Percentiles rank a stretch among this genome's conserved stretches.
Conservation (phyloP, 2,329 filamentous ascomycete genomes). For the Phyllosticta capitalensis region DNA sequence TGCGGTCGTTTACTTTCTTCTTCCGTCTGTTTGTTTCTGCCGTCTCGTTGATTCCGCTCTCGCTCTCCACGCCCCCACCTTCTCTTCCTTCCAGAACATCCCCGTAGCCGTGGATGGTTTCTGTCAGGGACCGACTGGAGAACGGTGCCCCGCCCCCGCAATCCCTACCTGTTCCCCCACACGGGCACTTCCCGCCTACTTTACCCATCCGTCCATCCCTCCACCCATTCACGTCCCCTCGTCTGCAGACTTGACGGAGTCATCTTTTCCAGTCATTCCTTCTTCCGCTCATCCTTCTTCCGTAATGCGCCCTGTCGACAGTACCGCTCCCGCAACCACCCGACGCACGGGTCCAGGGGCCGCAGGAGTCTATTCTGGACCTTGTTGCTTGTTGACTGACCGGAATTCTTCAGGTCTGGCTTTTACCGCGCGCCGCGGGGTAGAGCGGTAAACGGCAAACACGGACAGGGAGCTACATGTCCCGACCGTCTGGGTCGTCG, state of each 20-base stretch:
- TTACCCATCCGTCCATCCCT: background rate
- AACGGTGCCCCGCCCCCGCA: background rate
- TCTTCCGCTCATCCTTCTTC: background rate
- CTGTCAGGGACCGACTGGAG: background rate
- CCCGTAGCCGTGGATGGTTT: background rate
- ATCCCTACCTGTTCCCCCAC: background rate
- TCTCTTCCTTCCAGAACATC: background rate
- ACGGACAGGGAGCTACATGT: no score
- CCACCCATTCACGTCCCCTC: background rate
- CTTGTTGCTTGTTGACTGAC: no score
- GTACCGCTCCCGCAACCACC: no score
- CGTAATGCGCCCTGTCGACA: background rate
- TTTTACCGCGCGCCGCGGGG: no score
- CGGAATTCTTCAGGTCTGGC: no score
- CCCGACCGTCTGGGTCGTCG: no score
- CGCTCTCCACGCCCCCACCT: no score
- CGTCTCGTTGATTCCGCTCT: no score
- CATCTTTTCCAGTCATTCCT: background rate
- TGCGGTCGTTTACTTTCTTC: background rate
- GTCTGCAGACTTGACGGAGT: background rate
- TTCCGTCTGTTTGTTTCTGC: background rate
- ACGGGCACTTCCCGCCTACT: background rate
- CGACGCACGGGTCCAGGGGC: no score
- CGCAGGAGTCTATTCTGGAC: no score
- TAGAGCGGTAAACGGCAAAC: no score